Percentiles rank a stretch among this genome's conserved stretches.
These are phyloP conservation scores for Phytophthora pini DNA, from an alignment of 352 stramenopile species.

Conservation along the genomic window DNA sequence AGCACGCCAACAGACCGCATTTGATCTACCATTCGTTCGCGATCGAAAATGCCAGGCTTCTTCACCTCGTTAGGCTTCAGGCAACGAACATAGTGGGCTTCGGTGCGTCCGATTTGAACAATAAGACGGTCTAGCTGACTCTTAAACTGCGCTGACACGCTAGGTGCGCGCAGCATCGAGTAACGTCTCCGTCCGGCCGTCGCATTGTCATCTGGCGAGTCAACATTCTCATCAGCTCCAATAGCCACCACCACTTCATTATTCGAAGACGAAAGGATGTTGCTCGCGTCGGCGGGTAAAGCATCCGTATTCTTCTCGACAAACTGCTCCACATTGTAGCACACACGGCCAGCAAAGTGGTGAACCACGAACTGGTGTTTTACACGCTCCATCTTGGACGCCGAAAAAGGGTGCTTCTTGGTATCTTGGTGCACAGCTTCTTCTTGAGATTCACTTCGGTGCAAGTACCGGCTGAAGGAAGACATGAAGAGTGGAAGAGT, in stretches of 20 bases:
- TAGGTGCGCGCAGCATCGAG: constrained; percentile 70
- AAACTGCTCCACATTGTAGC: constrained; percentile 83
- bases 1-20: constrained; percentile 97
- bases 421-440: constrained; percentile 32
- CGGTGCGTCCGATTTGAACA: constrained; percentile 93
- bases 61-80: constrained; percentile 98
- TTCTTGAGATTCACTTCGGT: constrained; percentile 40
- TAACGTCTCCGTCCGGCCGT: constrained; percentile 35
- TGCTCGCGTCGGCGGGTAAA: constrained; percentile 67
- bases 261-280: constrained; percentile 58
- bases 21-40: constrained; percentile 95
- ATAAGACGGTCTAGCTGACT: constrained; percentile 95
- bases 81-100: constrained; percentile 98
- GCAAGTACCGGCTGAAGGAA: constrained; percentile 72
- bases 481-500: constrained; percentile 64
- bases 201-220: constrained; percentile 36
- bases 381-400: constrained; percentile 86
- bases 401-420: constrained; percentile 67
- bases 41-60: constrained; percentile 66
- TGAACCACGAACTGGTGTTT: constrained; percentile 84
- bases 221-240: constrained; percentile 55
- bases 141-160: constrained; percentile 93
- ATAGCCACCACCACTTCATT: constrained; percentile 76
- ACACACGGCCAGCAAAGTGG: constrained; percentile 83
- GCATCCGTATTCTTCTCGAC: constrained; percentile 89